Evolutionary conservation across 805 yeast genomes (phyloP).

Genomic region (Schwanniomyces occidentalis): DNA sequence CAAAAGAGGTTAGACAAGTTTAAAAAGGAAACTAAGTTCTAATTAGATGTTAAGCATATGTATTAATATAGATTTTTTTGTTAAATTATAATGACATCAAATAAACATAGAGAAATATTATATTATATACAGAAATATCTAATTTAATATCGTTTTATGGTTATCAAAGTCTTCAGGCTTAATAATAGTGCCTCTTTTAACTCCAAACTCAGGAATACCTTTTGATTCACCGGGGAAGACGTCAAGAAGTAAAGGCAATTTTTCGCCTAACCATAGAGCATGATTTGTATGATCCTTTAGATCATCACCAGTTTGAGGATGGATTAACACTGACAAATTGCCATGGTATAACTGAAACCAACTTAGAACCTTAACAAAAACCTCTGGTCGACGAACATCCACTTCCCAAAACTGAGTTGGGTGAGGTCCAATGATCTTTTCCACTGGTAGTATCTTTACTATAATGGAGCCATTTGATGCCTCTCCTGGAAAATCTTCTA

Average conservation of each 20-base stretch:
- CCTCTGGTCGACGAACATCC: constrained; percentile 31
- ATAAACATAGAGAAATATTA: too few relatives aligned
- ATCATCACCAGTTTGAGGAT: constrained; percentile 34
- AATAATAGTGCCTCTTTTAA: constrained; percentile 10
- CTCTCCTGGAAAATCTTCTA: constrained; percentile 24
- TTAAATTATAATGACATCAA: too few relatives aligned
- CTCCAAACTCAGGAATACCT: constrained; percentile 29
- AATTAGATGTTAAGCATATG: not conserved
- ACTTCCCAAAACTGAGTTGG: constrained; percentile 35
- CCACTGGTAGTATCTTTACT: constrained; percentile 27
- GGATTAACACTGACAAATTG: constrained; percentile 29
- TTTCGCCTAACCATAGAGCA: constrained; percentile 32
- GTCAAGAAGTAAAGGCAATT: constrained; percentile 17
- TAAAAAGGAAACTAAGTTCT: constrained; percentile 26
- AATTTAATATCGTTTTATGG: constrained; percentile 2
- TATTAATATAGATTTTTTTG: too few relatives aligned
- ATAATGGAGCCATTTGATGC: constrained; percentile 26
- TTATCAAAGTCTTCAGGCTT: constrained; percentile 5
- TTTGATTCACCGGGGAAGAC: constrained; percentile 11
- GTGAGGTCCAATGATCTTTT: constrained; percentile 32
- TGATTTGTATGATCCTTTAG: constrained; percentile 25
- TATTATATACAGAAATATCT: too few relatives aligned
- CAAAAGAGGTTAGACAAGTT: constrained; percentile 56
- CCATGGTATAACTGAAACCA: constrained; percentile 36
- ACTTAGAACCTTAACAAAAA: constrained; percentile 24